Conservation (phyloP, 768 basidiomycete species). For the Panaeolus cyanescens region DNA sequence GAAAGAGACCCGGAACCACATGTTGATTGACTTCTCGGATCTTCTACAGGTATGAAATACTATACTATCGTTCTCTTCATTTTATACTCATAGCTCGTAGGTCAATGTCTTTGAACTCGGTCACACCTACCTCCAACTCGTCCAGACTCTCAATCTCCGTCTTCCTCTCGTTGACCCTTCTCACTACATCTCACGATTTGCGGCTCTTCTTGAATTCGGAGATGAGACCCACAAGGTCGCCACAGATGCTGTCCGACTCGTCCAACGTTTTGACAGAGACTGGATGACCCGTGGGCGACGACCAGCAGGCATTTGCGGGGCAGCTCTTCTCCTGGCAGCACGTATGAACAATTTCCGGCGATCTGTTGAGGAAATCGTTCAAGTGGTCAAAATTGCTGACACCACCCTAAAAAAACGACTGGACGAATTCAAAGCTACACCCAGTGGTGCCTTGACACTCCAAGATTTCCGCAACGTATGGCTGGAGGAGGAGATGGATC, state of each 20-base stretch:
- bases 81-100: conserved; percentile 36
- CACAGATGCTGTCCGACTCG: conserved; percentile 90
- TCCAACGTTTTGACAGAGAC: conserved; percentile 90
- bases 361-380: conserved; percentile 93
- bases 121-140: conserved; percentile 92
- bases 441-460: conserved; percentile 82
- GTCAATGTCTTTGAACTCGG: conserved; percentile 98
- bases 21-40: conserved; percentile 99
- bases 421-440: conserved; percentile 92
- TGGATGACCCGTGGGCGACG: conserved; percentile 97
- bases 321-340: conserved; percentile 90
- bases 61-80: background rate
- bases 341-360: conserved; percentile 98
- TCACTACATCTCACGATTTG: conserved; percentile 95
- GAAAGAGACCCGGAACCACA: conserved; percentile 88
- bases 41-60: conserved; percentile 68
- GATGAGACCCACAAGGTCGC: conserved; percentile 92
- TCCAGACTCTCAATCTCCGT: conserved; percentile 82
- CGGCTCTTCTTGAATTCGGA: conserved; percentile 93
- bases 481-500: conserved; percentile 91
- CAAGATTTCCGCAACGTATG: conserved; percentile 89
- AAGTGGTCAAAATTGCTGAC: conserved; percentile 99
- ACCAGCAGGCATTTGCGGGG: conserved; percentile 97
- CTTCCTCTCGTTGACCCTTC: conserved; percentile 93
- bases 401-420: conserved; percentile 90